Conservation (phyloP, 306 rosid species). For the Begonia loranthoides region DNA sequence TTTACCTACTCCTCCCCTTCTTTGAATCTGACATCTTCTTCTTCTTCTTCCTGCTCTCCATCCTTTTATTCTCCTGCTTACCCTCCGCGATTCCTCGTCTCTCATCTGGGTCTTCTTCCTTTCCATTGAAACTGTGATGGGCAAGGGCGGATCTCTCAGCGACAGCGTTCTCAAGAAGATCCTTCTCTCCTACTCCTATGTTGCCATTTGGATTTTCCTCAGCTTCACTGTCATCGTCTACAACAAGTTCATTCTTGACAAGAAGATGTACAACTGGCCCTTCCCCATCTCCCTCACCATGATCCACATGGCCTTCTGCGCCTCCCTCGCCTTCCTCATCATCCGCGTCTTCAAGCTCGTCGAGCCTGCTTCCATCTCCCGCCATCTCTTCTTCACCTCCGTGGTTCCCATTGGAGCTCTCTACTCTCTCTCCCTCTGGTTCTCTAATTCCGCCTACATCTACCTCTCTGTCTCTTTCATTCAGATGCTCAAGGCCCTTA, state of each 20-base stretch:
- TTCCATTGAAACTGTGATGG: slow-evolving; percentile 18
- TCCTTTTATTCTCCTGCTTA: slow-evolving; percentile 5
- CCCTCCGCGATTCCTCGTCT: slow-evolving; percentile 3
- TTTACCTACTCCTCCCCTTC: slow-evolving; percentile 7
- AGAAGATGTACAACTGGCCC: slow-evolving; percentile 63
- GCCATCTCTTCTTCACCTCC: slow-evolving; percentile 38
- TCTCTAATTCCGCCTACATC: slow-evolving; percentile 66
- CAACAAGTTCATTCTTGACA: slow-evolving; percentile 74
- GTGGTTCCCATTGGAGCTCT: slow-evolving; percentile 42
- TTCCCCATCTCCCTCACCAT: slow-evolving; percentile 59
- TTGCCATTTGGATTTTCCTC: slow-evolving; percentile 58
- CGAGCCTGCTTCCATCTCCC: slow-evolving; percentile 47
- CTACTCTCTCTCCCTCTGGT: slow-evolving; percentile 62
- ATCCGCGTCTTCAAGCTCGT: slow-evolving; percentile 39
- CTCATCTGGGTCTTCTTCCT: background rate
- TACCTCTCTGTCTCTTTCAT: slow-evolving; percentile 55
- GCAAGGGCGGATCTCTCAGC: slow-evolving; percentile 54
- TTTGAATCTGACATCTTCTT: background rate
- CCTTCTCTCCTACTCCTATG: slow-evolving; percentile 47
- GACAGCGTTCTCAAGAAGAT: slow-evolving; percentile 53
- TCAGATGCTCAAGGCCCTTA: slow-evolving; percentile 66
- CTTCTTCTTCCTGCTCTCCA: too few species aligned
- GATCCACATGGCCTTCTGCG: slow-evolving; percentile 67
- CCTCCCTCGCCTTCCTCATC: slow-evolving; percentile 38
- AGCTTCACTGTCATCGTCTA: slow-evolving; percentile 56